These are phyloP conservation scores for Monilinia polystroma DNA, from an alignment of 2,329 filamentous ascomycete species.

Conservation along the genomic window DNA sequence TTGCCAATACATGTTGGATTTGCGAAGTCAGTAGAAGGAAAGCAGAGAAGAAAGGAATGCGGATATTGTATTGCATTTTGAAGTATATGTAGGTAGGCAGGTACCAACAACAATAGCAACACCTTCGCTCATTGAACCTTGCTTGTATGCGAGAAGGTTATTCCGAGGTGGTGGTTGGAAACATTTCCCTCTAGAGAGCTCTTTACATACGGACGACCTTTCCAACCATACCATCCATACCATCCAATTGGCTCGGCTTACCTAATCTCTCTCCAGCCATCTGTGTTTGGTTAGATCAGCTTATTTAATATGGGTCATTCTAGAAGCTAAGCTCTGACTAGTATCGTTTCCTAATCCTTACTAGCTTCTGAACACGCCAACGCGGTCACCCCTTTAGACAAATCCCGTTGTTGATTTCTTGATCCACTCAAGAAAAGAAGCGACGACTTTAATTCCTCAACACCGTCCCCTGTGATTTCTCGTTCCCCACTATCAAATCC, in stretches of 20 bases:
- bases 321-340: conserved; percentile 15
- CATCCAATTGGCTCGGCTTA: too few species aligned
- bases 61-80: background rate
- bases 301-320: background rate
- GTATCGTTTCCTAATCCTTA: conserved; percentile 16
- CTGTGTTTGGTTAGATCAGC: too few species aligned
- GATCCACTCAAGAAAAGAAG: conserved; percentile 20
- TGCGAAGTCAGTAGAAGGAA: conserved; percentile 30
- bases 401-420: conserved; percentile 22
- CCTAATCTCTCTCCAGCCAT: too few species aligned
- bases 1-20: conserved; percentile 52
- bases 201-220: too few species aligned
- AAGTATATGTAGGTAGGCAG: background rate
- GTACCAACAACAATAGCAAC: too few species aligned
- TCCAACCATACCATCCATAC: too few species aligned
- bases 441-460: conserved; percentile 26
- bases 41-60: conserved; percentile 24
- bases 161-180: too few species aligned
- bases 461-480: conserved; percentile 21
- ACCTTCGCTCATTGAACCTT: too few species aligned
- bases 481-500: conserved; percentile 31
- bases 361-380: background rate
- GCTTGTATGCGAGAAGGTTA: conserved; percentile 2
- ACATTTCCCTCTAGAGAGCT: too few species aligned
- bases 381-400: conserved; percentile 21